A percentile compares a stretch with the other conserved stretches of the same genome.
These are phyloP conservation scores for Leccinellum rugosiceps DNA, from an alignment of 768 basidiomycete genomes.

Conservation along the genomic window DNA sequence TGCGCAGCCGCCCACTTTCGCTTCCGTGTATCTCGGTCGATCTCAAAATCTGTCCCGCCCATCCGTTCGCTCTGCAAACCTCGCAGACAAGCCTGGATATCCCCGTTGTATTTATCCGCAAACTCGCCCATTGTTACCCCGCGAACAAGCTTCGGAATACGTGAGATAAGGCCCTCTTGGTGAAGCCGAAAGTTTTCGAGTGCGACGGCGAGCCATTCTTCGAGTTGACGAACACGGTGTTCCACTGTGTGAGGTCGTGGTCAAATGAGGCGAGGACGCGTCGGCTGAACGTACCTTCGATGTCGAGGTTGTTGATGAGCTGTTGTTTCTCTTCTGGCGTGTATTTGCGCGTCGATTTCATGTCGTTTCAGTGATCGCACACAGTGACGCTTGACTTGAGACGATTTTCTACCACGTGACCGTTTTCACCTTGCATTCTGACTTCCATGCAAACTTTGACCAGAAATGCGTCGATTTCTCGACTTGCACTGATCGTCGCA, in stretches of 20 bases:
- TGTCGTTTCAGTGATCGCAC: background rate
- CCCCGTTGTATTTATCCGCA: conserved; percentile 72
- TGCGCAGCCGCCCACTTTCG: conserved; percentile 70
- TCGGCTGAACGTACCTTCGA: conserved; percentile 55
- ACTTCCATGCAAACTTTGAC: conserved; percentile 9
- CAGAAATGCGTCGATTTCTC: background rate
- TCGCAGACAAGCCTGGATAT: conserved; percentile 66
- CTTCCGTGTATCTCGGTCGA: conserved; percentile 68
- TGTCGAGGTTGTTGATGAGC: conserved; percentile 71
- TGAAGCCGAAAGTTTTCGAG: conserved; percentile 73
- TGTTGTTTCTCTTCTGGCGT: conserved; percentile 72
- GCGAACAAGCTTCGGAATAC: conserved; percentile 74
- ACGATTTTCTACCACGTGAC: background rate
- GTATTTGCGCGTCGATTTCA: conserved; percentile 37
- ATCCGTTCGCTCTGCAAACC: conserved; percentile 66
- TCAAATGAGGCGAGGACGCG: background rate
- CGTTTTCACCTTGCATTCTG: background rate
- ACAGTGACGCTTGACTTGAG: background rate
- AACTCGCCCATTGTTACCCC: conserved; percentile 74
- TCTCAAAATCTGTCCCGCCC: conserved; percentile 49
- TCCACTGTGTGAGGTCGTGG: conserved; percentile 45
- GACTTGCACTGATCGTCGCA: conserved; percentile 13
- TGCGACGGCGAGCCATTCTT: conserved; percentile 69
- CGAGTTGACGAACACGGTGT: conserved; percentile 70
- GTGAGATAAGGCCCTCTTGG: conserved; percentile 69